A percentile compares a stretch with the other conserved stretches of the same genome.
Evolutionary conservation across 805 yeast species (phyloP).

Genomic region (Metschnikowia dekortorum): DNA sequence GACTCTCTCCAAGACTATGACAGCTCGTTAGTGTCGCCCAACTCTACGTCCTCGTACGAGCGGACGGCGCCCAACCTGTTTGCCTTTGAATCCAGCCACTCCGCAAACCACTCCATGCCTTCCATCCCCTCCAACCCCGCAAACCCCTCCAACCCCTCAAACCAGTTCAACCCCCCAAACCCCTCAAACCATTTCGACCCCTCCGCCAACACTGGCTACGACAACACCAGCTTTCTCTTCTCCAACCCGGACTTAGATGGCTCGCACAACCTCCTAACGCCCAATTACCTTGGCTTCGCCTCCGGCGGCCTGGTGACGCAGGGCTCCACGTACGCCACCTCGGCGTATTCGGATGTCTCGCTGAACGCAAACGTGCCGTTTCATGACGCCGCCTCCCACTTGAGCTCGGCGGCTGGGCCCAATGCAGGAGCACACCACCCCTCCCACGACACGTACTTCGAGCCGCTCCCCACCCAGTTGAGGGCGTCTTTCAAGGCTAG

Average conservation of each 20-base stretch:
- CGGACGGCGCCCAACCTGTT: neutral
- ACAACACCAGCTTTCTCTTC: conserved; percentile 2
- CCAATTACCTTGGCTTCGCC: conserved; percentile 7
- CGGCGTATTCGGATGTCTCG: conserved; percentile 30
- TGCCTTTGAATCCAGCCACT: neutral
- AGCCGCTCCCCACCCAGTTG: neutral
- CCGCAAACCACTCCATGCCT: neutral
- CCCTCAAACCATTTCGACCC: too few relatives aligned
- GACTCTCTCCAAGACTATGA: neutral
- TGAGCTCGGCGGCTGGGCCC: conserved; percentile 14
- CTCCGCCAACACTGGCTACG: neutral
- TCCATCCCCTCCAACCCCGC: too few relatives aligned
- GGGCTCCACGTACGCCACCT: conserved; percentile 19
- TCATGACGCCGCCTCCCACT: conserved; percentile 33
- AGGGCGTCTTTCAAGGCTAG: neutral
- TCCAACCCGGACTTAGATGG: conserved; percentile 13
- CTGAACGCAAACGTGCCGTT: conserved; percentile 36
- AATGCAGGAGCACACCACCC: neutral
- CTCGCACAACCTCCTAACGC: conserved; percentile 18
- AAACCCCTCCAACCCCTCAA: too few relatives aligned
- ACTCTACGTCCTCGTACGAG: conserved; percentile 1
- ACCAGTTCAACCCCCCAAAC: too few relatives aligned
- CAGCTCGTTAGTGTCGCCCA: conserved; percentile 1
- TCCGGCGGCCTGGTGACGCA: conserved; percentile 8
- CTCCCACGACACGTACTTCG: conserved; percentile 3